Evolutionary conservation across 768 basidiomycete genomes (phyloP).

Genomic region (Mycena capillaripes): DNA sequence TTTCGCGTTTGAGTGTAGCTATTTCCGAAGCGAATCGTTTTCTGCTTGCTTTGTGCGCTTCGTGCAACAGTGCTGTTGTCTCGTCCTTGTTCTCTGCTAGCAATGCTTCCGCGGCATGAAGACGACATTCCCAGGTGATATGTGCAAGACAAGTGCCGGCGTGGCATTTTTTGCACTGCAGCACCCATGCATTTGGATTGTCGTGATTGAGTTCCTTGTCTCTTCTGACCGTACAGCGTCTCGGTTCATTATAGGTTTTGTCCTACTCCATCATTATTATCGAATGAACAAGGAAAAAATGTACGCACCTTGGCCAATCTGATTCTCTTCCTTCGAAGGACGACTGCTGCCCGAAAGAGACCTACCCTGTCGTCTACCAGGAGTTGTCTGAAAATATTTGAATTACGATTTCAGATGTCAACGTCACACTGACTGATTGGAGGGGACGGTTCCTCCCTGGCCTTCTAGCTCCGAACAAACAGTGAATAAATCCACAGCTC

Average conservation of each 20-base stretch:
- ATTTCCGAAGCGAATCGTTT: slow-evolving; percentile 35
- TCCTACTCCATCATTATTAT: not conserved
- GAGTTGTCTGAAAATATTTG: slow-evolving; percentile 20
- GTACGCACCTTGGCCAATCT: not conserved
- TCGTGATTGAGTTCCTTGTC: slow-evolving; percentile 34
- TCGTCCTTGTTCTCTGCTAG: slow-evolving; percentile 44
- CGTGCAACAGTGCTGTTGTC: slow-evolving; percentile 49
- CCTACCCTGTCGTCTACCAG: slow-evolving; percentile 42
- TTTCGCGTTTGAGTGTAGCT: slow-evolving; percentile 48
- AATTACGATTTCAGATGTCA: not conserved
- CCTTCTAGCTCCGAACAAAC: not conserved
- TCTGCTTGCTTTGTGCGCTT: slow-evolving; percentile 42
- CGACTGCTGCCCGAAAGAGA: slow-evolving; percentile 53
- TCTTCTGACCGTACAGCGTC: slow-evolving; percentile 8
- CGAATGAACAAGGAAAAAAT: no score
- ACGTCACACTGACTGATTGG: not conserved
- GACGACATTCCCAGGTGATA: slow-evolving; percentile 44
- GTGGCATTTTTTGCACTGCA: slow-evolving; percentile 60
- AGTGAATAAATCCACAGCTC: slow-evolving; percentile 38
- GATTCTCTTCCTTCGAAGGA: slow-evolving; percentile 47
- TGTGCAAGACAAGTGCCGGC: slow-evolving; percentile 54
- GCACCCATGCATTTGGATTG: slow-evolving; percentile 36
- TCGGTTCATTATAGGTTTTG: not conserved
- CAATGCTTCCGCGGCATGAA: slow-evolving; percentile 59
- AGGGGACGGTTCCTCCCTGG: not conserved